Evolutionary conservation across 495 filamentous ascomycete species (phyloP), one percentile per base, ranked within the genome.

Genomic region (Corynascus novoguineensis): DNA sequence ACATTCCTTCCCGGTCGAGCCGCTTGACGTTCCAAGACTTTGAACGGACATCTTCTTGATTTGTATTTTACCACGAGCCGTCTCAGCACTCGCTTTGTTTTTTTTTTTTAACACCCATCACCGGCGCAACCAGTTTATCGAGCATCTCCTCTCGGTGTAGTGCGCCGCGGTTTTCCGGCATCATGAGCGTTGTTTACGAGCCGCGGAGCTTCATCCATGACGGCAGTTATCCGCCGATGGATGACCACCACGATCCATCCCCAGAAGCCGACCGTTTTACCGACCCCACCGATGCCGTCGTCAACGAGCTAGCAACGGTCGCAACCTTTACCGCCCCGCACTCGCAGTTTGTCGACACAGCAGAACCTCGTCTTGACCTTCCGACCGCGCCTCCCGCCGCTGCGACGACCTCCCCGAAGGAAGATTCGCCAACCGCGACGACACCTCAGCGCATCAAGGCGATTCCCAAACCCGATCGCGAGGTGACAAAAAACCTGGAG

Each of bases 401-500:
- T 27, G 53, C 60, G 24, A 50, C 47, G 22, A 46, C 41, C 50
- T 56, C 25, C 40, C 59, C 37, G 42, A 67, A 62, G 55, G 63
- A 68, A 25, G 57, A 64, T 21, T 66, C 68, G 19, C 60, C 66
- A 0, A 58, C 56, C 1, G 61, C 50, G 22, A 57, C 63, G 1
- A 63, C 68, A 3, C 66, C 67, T 2, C 58, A 68, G 38, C 71
- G 79, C 53, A 67, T 69, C 53, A 77, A 77, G 56, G 68, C 75
- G 8, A 72, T 81, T 4, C 70, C 72, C 15, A 82, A 80, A 45
- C 79, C 79, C 0, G 67, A 75, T 38, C 72, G 78, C 1, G 64
- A 73, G 31, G 68, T 74, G 0, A 73, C 69, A 5, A 80, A 76
- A 71, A 89, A 90, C 64, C 50, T 69, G 2, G 75, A 88, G n/a